Evolutionary conservation across 371 early-diverging fungal species (phyloP).

Genomic region (Capillidium rhysosporum): DNA sequence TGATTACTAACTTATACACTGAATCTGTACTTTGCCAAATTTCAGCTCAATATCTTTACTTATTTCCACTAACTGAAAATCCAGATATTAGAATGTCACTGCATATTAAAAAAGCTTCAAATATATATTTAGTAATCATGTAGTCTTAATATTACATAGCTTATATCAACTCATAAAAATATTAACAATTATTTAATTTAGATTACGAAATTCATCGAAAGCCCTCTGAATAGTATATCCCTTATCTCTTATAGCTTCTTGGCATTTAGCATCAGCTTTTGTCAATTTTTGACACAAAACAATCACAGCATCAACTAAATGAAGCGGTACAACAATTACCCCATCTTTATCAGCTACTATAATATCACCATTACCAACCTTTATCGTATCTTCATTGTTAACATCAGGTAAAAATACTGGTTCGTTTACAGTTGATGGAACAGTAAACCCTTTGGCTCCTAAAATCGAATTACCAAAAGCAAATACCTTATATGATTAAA

Average conservation of each 20-base stretch:
- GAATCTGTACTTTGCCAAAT: too few species aligned
- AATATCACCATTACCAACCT: slow-evolving; percentile 40
- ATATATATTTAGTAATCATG: too few species aligned
- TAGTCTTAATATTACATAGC: too few species aligned
- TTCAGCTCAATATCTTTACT: too few species aligned
- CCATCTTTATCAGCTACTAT: slow-evolving; percentile 63
- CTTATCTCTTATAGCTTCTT: slow-evolving; percentile 22
- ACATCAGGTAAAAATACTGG: slow-evolving; percentile 22
- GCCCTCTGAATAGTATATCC: too few species aligned
- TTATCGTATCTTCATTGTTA: slow-evolving; percentile 21
- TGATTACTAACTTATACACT: too few species aligned
- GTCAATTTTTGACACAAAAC: slow-evolving; percentile 23
- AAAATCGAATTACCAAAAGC: slow-evolving; percentile 36
- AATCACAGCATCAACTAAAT: slow-evolving; percentile 26
- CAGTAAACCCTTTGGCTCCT: slow-evolving; percentile 37
- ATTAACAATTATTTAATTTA: too few species aligned
- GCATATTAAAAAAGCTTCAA: too few species aligned
- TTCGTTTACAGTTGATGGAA: slow-evolving; percentile 34
- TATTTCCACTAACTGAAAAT: too few species aligned
- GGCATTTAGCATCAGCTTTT: slow-evolving; percentile 39
- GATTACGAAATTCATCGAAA: slow-evolving; percentile 24
- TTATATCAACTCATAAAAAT: too few species aligned
- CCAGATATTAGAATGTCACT: too few species aligned
- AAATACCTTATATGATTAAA: slow-evolving; percentile 21
- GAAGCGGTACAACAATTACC: slow-evolving; percentile 38